Base-by-base conservation (phyloP, 495 filamentous ascomycete genomes). In the Penicillium canariense region DNA sequence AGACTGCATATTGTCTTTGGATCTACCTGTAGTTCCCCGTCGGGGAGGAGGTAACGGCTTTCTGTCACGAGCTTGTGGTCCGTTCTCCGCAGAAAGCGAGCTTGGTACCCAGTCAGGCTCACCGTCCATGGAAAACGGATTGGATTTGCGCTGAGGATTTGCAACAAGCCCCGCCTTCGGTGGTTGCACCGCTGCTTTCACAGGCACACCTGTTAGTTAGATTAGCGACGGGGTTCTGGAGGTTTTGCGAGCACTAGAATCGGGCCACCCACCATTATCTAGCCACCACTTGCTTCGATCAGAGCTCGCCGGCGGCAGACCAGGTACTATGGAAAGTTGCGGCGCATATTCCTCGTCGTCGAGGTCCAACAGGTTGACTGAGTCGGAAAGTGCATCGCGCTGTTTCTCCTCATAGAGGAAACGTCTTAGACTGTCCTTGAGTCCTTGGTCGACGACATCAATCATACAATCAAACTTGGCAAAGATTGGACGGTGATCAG, bases 271-370 rank as follows among this genome's bases (percentile, higher is more conserved):
- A 81, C 84, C 83, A 68, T 90, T 89, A 46, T 96, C 88, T 25
- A 97, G 75, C 94, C 94, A 98, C 94, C 94, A 98, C 72, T 90
- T 96, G 54, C 85, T 81, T 30, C 81, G 79, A 63, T 97, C 91
- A 4, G 91, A 96, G 66, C 92, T 97, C 14, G 95, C 87, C 35
- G 91, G 85, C 15, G 95, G 94, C 14, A 96, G 74, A 12, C 86
- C 90, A 2, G 87, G 85, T 56, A 90, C 84, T 51, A 94, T 86
- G 3, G 88, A 77, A 38, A 88, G 84, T 63, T 88, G 88, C 2
- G 85, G 82, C 22, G 87, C 79, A 10, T 87, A 70, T 54, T 91
- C 87, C 55, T 91, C 88, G 54, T 91, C 86, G 31, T 91, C 86
- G 0, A 78, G 76, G 39, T 89, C 82, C 42, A 82, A 60, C 28